Evolutionary conservation across 2,329 filamentous ascomycete genomes (phyloP), one percentile per base, ranked within the genome.

Genomic region (Colletotrichum sp.): DNA sequence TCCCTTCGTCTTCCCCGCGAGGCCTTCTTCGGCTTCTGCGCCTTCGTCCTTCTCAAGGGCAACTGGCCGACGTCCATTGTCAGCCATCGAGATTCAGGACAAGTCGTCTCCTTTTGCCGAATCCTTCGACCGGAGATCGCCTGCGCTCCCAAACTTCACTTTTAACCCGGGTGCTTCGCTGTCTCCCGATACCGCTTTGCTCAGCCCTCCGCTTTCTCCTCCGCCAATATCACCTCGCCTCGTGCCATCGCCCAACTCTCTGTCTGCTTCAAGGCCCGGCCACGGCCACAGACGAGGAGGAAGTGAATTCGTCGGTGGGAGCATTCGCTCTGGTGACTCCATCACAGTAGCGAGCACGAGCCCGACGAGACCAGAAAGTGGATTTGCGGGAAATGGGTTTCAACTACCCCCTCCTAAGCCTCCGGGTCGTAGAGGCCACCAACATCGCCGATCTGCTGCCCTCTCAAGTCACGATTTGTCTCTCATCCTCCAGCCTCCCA

Each of bases 241-340:
- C 2, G 83, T 87, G 21, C 90, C 92, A n/a, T 89, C 91, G 8
- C 89, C 92, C 16, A 63, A 63, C 28, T 63, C 59, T 21, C 87
- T 89, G n/a, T 88, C 90, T n/a, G 55, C 68, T 12, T 49, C 34
- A 24, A 89, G 91, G 76, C 87, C 90, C 28, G 86, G 86, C 26
- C 94, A 96, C 82, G 93, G 94, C 34, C 96, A 98, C 83, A 90
- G 93, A 80, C 91, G 96, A 80, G 94, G 94, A 70, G 94, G 93
- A 32, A 98, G 96, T 82, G 96, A 98, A 83, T 96, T 98, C 81
- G 94, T 98, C 63, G 95, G 95, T 49, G 95, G 94, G 9, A 94
- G 93, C 79, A 85, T 90, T 79, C 87, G 92, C 79, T 84, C 89
- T 84, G 86, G 91, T 15, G 91, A 90, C 64, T 87, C 90, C 1